A percentile compares a stretch with the other conserved stretches of the same genome.
These are phyloP conservation scores for Kodamaea sp. DNA, from an alignment of 1,139 yeast genomes.

Conservation along the genomic window DNA sequence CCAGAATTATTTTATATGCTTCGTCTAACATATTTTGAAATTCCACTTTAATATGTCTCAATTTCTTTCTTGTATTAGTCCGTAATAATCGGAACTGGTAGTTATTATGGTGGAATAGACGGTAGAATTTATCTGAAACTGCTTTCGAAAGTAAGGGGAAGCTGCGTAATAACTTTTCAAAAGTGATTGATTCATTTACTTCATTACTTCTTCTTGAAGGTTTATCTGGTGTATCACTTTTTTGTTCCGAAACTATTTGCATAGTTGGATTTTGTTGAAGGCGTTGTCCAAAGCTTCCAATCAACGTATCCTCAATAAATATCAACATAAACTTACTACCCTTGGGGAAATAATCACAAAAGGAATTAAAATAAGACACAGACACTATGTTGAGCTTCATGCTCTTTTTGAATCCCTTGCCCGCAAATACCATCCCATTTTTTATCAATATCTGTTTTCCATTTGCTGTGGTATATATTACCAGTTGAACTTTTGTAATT, in stretches of 20 bases:
- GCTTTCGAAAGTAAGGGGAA: constrained; percentile 46
- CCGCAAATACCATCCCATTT: constrained; percentile 52
- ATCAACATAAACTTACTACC: constrained; percentile 52
- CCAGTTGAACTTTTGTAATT: constrained; percentile 41
- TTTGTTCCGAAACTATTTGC: neutral
- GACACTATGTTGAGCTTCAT: constrained; percentile 43
- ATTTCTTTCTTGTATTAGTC: constrained; percentile 26
- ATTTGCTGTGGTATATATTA: constrained; percentile 54
- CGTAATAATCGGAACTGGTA: constrained; percentile 31
- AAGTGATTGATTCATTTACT: constrained; percentile 11
- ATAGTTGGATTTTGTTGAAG: neutral
- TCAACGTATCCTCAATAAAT: constrained; percentile 48
- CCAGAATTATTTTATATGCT: constrained; percentile 39
- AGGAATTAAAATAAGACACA: constrained; percentile 42
- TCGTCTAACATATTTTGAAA: constrained; percentile 35
- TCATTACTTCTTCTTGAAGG: neutral
- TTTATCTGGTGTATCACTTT: neutral
- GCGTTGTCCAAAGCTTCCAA: constrained; percentile 28
- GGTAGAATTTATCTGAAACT: constrained; percentile 45
- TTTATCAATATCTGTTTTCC: constrained; percentile 57
- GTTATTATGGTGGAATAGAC: constrained; percentile 44
- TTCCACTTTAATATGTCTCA: constrained; percentile 28
- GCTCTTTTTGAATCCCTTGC: constrained; percentile 54
- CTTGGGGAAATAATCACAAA: constrained; percentile 45
- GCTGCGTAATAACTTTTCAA: constrained; percentile 38